phyloP scores from a whole-genome alignment of 352 stramenopile species.

The Chrysophaeum taylorii region DNA sequence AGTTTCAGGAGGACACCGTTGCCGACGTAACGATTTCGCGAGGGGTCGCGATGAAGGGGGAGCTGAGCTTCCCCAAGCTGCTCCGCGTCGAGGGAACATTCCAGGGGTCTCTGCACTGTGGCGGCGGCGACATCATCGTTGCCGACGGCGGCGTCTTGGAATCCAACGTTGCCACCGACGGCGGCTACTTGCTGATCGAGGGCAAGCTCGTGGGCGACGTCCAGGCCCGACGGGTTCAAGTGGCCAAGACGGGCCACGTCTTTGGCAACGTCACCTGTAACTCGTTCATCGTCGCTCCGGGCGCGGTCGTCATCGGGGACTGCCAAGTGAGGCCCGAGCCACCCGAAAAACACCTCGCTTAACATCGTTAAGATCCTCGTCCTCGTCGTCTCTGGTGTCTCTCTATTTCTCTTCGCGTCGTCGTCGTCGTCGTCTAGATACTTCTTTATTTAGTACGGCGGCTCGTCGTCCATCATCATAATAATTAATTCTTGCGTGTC shows the following conservation, averaged over 20 bases:
- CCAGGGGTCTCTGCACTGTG: background rate
- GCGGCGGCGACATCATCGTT: slow-evolving; percentile 8
- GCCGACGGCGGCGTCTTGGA: background rate
- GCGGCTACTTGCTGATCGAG: slow-evolving; percentile 3
- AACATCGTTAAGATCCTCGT: too few relatives aligned
- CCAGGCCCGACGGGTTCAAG: background rate
- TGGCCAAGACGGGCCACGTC: background rate
- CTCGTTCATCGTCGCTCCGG: slow-evolving; percentile 9
- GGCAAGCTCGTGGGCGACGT: slow-evolving; percentile 12
- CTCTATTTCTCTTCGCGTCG: too few relatives aligned
- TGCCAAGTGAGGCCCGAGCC: slow-evolving; percentile 12
- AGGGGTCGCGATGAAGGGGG: slow-evolving; percentile 1
- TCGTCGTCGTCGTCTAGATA: too few relatives aligned
- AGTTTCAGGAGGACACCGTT: too few relatives aligned
- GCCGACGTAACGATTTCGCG: background rate
- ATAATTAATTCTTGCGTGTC: too few relatives aligned
- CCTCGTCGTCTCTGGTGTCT: too few relatives aligned
- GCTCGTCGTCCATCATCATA: too few relatives aligned
- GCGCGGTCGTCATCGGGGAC: slow-evolving; percentile 8
- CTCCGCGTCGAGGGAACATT: slow-evolving; percentile 3
- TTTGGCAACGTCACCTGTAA: slow-evolving; percentile 13
- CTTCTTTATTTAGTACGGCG: too few relatives aligned
- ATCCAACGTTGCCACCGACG: background rate
- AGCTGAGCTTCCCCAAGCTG: slow-evolving; percentile 10
- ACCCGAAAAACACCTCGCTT: slow-evolving; percentile 2